Conservation (phyloP, 2,329 filamentous ascomycete genomes). For the Nemania bipapillata region DNA sequence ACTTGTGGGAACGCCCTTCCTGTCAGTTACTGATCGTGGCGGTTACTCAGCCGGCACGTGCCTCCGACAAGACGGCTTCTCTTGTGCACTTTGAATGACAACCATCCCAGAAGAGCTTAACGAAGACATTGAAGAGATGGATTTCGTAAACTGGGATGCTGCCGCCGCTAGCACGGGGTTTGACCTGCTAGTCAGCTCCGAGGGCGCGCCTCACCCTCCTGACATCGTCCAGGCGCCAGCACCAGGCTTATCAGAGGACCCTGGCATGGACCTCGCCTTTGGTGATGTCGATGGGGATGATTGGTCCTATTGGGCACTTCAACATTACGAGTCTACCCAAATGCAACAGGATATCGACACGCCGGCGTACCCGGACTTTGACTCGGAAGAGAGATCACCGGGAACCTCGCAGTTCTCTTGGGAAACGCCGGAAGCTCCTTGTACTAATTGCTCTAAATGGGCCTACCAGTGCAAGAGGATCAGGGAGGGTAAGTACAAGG, state of each 20-base stretch:
- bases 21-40: slow-evolving; percentile 15
- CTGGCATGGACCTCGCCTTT: slow-evolving; percentile 64
- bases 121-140: slow-evolving; percentile 62
- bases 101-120: slow-evolving; percentile 58
- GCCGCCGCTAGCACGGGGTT: slow-evolving; percentile 52
- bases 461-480: slow-evolving; percentile 71
- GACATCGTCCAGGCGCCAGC: slow-evolving; percentile 46
- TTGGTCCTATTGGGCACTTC: slow-evolving; percentile 68
- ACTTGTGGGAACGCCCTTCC: slow-evolving; percentile 21
- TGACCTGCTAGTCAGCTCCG: slow-evolving; percentile 52
- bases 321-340: slow-evolving; percentile 64
- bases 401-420: slow-evolving; percentile 53
- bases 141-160: slow-evolving; percentile 71
- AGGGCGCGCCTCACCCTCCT: slow-evolving; percentile 50
- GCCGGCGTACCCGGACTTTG: slow-evolving; percentile 48
- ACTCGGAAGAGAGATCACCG: slow-evolving; percentile 44
- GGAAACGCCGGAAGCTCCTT: slow-evolving; percentile 61
- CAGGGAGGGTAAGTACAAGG: slow-evolving; percentile 67
- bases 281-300: slow-evolving; percentile 68
- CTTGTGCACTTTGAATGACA: slow-evolving; percentile 48
- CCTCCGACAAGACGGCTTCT: slow-evolving; percentile 8
- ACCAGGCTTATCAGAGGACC: slow-evolving; percentile 38
- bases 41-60: slow-evolving; percentile 24
- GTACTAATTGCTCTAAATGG: slow-evolving; percentile 62
- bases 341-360: slow-evolving; percentile 52